Evolutionary conservation across 352 stramenopile genomes (phyloP), one percentile per base, ranked within the genome.

Genomic region (Globisporangium sylvaticum): DNA sequence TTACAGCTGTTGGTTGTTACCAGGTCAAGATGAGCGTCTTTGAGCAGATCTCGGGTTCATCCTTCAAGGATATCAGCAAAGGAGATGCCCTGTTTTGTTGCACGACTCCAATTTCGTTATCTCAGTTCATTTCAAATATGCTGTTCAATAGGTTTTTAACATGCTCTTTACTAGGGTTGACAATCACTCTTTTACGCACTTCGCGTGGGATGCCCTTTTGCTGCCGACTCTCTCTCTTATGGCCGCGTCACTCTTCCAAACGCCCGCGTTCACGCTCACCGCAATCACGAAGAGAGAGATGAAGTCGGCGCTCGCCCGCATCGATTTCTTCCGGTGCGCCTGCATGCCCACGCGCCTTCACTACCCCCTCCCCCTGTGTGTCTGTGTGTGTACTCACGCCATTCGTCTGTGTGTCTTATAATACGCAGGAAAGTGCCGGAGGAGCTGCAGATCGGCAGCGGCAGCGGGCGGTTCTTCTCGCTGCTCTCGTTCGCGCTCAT

Each of bases 361-460:
- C 22, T 12, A 7, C 52, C 12, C 27, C 54, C 37, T 7, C 20
- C 32, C 39, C 12, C 60, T 37, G 25, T 58, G 20, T 37, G 52
- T 12, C n/a, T 22, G 12, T 27, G 5, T 32, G 22, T 22, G 2
- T 2, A n/a, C 53, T 42, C 52, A 25, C 27, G 22, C 15, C 14
- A 24, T 22, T 14, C 9, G 4, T 56, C 6, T 67, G 7, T 56
- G 18, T 58, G 2, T 61, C 10, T 52, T 5, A 1, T 7, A 56
- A 1, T 25, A n/a, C 37, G 27, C 34, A 93, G 84, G 55, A 89
- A 89, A 71, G 70, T 93, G 54, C 84, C 84, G n/a, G 84, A 93
- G 52, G 84, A 93, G 65, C 71, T 93, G 22, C 75, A 88, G 73
- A 78, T 90, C 54, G 76, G 72, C 65, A 90, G 74, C 46, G 76